Conservation (phyloP, 2,329 filamentous ascomycete genomes). For the Emergomyces orientalis region DNA sequence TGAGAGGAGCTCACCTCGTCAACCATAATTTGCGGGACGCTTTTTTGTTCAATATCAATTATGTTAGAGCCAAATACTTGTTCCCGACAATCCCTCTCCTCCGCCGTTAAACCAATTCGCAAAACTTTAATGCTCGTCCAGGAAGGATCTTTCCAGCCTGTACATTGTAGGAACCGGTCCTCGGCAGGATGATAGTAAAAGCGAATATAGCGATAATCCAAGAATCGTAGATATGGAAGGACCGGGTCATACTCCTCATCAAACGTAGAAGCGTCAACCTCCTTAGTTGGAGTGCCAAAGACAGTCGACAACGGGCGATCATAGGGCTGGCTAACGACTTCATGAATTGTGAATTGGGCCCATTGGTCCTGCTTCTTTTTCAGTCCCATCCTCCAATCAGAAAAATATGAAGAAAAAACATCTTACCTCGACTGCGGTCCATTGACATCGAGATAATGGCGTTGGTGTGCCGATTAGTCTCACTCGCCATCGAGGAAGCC, state of each 20-base stretch:
- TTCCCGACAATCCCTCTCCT: conserved; percentile 75
- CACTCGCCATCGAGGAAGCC: conserved; percentile 83
- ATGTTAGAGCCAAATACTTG: conserved; percentile 81
- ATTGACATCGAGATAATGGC: conserved; percentile 65
- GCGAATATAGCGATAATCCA: conserved; percentile 90
- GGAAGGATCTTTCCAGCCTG: conserved; percentile 85
- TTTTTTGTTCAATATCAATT: conserved; percentile 90
- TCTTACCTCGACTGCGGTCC: conserved; percentile 79
- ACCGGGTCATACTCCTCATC: conserved; percentile 67
- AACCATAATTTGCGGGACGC: conserved; percentile 67
- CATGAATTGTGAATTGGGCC: conserved; percentile 77
- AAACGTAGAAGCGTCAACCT: conserved; percentile 53
- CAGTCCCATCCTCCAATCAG: not conserved
- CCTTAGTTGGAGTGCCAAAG: conserved; percentile 43
- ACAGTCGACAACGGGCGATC: conserved; percentile 56
- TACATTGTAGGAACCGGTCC: conserved; percentile 79
- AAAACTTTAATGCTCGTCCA: conserved; percentile 74
- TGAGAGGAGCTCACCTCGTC: conserved; percentile 57
- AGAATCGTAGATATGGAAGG: conserved; percentile 60
- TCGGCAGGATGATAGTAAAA: conserved; percentile 83
- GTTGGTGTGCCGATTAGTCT: conserved; percentile 60
- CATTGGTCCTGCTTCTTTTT: conserved; percentile 64
- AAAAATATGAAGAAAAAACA: not conserved
- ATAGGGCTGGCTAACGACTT: conserved; percentile 52
- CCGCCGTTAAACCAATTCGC: conserved; percentile 71